Percentiles rank a stretch among this genome's conserved stretches.
Evolutionary conservation across 2,329 filamentous ascomycete genomes (phyloP).

Genomic region (Epichloe glyceriae): DNA sequence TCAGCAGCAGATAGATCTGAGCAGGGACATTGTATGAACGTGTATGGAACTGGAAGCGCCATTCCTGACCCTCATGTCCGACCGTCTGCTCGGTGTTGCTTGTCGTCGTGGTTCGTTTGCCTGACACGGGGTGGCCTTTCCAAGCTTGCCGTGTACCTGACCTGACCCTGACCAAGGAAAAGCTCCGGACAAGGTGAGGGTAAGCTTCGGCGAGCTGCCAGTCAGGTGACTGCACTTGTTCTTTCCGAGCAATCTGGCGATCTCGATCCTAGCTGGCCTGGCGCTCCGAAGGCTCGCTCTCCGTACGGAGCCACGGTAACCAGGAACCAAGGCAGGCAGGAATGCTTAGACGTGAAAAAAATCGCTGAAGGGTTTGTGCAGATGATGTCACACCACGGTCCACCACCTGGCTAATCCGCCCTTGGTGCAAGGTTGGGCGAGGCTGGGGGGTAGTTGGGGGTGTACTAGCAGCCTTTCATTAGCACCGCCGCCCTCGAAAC

Average conservation of each 20-base stretch:
- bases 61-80: slow-evolving; percentile 19
- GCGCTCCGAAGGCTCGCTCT: too few relatives aligned
- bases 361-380: too few relatives aligned
- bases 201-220: neutral
- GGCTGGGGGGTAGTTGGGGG: too few relatives aligned
- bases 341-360: too few relatives aligned
- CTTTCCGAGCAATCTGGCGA: too few relatives aligned
- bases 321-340: too few relatives aligned
- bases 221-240: slow-evolving; percentile 2
- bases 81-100: neutral
- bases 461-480: too few relatives aligned
- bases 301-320: too few relatives aligned
- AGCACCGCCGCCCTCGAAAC: too few relatives aligned
- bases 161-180: neutral
- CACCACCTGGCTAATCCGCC: neutral
- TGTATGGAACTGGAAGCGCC: slow-evolving; percentile 45
- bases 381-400: neutral
- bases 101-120: neutral
- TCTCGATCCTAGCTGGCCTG: too few relatives aligned
- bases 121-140: neutral
- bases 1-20: slow-evolving; percentile 31
- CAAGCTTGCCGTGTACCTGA: neutral
- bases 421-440: too few relatives aligned
- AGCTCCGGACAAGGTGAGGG: neutral
- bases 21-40: slow-evolving; percentile 55